Percentiles rank a stretch among this genome's conserved stretches.
phyloP scores from a whole-genome alignment of 2,329 filamentous ascomycete species.

The Exophiala alcalophila region DNA sequence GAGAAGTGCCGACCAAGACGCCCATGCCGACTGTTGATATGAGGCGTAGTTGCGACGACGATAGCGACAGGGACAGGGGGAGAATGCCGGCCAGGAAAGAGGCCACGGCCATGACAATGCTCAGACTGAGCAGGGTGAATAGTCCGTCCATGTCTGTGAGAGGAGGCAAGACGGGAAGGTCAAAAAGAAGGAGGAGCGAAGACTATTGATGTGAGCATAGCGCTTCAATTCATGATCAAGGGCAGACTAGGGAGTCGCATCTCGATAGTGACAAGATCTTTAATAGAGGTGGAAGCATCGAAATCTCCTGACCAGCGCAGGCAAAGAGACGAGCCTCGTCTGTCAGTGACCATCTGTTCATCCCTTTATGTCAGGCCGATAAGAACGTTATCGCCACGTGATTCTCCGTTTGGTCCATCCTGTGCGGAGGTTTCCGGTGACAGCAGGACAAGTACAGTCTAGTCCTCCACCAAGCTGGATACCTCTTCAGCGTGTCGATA shows the following conservation, averaged over 20 bases:
- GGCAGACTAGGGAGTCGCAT: background rate
- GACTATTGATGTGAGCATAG: background rate
- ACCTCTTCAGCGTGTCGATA: no score
- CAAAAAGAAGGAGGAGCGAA: slow-evolving; percentile 1
- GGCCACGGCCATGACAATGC: slow-evolving; percentile 64
- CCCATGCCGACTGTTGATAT: slow-evolving; percentile 92
- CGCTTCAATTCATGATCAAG: background rate
- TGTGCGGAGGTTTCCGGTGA: no score
- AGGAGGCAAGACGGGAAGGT: background rate
- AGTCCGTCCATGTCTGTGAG: slow-evolving; percentile 56
- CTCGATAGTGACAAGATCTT: background rate
- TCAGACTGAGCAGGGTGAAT: slow-evolving; percentile 62
- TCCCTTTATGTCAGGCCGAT: slow-evolving; percentile 7
- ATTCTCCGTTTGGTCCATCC: no score
- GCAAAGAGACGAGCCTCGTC: background rate
- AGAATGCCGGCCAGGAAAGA: slow-evolving; percentile 92
- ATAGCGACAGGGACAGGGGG: slow-evolving; percentile 83
- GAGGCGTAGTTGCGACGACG: slow-evolving; percentile 78
- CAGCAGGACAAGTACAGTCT: no score
- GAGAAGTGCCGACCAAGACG: slow-evolving; percentile 86
- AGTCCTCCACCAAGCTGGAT: no score
- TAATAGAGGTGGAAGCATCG: slow-evolving; percentile 1
- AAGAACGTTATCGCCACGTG: slow-evolving; percentile 16
- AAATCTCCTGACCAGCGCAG: slow-evolving; percentile 7
- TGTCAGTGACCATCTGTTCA: background rate